Evolutionary conservation across 1,139 yeast genomes (phyloP), one percentile per base, ranked within the genome.

Genomic region (Nakaseomyces nivariensis): DNA sequence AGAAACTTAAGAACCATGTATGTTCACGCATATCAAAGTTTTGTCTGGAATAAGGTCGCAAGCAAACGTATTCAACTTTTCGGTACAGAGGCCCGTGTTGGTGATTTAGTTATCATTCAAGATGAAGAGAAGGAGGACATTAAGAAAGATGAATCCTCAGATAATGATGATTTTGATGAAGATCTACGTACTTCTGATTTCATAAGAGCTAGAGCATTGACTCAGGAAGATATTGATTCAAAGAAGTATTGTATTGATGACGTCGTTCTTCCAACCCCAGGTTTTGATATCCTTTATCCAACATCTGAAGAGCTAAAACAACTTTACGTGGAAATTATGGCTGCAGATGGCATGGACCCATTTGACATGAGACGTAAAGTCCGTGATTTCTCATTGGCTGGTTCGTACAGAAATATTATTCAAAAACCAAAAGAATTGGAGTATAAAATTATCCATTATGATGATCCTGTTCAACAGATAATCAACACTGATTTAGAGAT

Each of bases 21-120:
- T 64, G 96, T 85, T 2, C 99, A 94, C 69, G 96, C 98, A 2
- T 94, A 94, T 65, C 98, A 94, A 69, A 88, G 97, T 54, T 92
- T 83, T 61, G 78, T 94, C 42, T 94, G 98, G 99, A 94, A 94
- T 63, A 66, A 75, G 51, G 95, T 84, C 25, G 94, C 90, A 0
- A 84, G 95, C 50, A 79, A 78, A 58, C 76, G 98, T 63, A 73
- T 89, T 48, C 80, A 78, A 58, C 65, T 81, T 51, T 83, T 76
- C 67, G 97, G 97, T 1, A 62, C 79, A 54, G 67, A 75, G 33
- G 79, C 85, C 29, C 82, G 85, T 49, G 83, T 73, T 43, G 99
- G 98, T 26, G 99, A 94, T 64, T 73, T 94, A 57, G 88, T 90
- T 1, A 63, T 43, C 17, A 33, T 32, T 24, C 29, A 31, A 25